These are phyloP conservation scores for Auricularia heimuer DNA, from an alignment of 768 basidiomycete genomes.

Conservation along the genomic window DNA sequence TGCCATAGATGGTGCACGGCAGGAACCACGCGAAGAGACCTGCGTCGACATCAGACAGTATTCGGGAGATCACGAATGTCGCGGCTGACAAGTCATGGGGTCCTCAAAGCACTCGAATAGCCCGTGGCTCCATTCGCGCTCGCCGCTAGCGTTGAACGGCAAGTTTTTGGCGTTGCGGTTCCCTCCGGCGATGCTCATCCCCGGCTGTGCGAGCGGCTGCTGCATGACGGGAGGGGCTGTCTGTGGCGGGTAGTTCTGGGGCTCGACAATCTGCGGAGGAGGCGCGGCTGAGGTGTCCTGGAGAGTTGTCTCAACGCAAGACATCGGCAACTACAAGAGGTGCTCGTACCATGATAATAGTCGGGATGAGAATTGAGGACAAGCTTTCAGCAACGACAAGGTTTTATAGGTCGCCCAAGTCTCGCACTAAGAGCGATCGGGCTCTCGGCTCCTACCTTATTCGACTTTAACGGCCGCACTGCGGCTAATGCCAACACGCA, in stretches of 20 bases:
- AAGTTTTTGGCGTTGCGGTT: conserved; percentile 10
- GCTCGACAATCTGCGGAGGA: background rate
- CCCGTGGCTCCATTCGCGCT: conserved; percentile 24
- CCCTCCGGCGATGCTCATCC: background rate
- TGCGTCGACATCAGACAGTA: conserved; percentile 9
- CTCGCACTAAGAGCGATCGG: background rate
- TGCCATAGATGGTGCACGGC: conserved; percentile 33
- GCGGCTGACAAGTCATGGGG: conserved; percentile 16
- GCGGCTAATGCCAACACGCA: too few species aligned
- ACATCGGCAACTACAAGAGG: background rate
- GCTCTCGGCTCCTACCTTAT: background rate
- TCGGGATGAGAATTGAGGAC: background rate
- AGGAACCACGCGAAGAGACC: conserved; percentile 30
- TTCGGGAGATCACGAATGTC: background rate
- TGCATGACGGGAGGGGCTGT: background rate
- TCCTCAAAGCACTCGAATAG: conserved; percentile 17
- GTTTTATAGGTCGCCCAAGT: background rate
- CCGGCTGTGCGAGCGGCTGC: background rate
- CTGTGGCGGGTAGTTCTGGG: background rate
- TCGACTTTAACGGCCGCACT: background rate
- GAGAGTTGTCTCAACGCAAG: background rate
- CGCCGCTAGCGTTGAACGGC: conserved; percentile 19
- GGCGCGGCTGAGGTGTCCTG: background rate
- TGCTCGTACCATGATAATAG: background rate
- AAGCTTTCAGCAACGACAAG: background rate